A percentile compares a stretch with the other conserved stretches of the same genome.
Evolutionary conservation across 2,329 filamentous ascomycete species (phyloP).

Genomic region (Pseudogymnoascus sp.): DNA sequence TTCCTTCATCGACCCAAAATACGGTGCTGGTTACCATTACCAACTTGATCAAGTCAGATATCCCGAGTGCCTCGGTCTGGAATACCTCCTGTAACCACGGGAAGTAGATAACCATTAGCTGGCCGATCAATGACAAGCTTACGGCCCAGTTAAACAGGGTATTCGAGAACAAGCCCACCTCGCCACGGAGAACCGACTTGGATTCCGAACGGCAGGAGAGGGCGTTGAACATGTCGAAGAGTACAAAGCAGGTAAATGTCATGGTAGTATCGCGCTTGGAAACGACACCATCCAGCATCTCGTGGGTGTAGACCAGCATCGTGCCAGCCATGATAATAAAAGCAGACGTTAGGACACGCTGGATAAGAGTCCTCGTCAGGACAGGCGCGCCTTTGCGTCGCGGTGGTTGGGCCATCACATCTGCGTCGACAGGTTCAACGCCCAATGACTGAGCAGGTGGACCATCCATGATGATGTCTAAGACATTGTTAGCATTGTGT

Average conservation of each 20-base stretch:
- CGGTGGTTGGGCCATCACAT: conserved; percentile 87
- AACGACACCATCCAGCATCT: conserved; percentile 82
- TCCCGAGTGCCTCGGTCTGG: conserved; percentile 78
- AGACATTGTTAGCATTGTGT: conserved; percentile 21
- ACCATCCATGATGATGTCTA: conserved; percentile 99
- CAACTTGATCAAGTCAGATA: conserved; percentile 66
- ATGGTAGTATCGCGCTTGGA: conserved; percentile 95
- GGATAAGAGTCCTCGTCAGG: conserved; percentile 74
- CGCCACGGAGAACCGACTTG: conserved; percentile 81
- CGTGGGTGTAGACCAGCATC: conserved; percentile 79
- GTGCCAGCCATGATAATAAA: conserved; percentile 88
- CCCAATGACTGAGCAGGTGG: conserved; percentile 94
- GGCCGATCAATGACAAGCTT: conserved; percentile 71
- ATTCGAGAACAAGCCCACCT: conserved; percentile 76
- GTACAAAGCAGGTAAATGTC: conserved; percentile 97
- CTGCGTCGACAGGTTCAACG: conserved; percentile 87
- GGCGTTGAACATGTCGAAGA: conserved; percentile 99
- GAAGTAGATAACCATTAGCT: conserved; percentile 87
- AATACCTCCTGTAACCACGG: conserved; percentile 91
- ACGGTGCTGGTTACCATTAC: conserved; percentile 75
- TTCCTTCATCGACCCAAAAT: conserved; percentile 87
- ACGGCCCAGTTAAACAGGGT: conserved; percentile 97
- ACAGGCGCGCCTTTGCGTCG: conserved; percentile 81
- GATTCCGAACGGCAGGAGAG: conserved; percentile 84
- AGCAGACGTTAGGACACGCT: conserved; percentile 79